Evolutionary conservation across 179 eudicot genomes (phyloP), one percentile per base, ranked within the genome.

Genomic region (Beta corolliflora): DNA sequence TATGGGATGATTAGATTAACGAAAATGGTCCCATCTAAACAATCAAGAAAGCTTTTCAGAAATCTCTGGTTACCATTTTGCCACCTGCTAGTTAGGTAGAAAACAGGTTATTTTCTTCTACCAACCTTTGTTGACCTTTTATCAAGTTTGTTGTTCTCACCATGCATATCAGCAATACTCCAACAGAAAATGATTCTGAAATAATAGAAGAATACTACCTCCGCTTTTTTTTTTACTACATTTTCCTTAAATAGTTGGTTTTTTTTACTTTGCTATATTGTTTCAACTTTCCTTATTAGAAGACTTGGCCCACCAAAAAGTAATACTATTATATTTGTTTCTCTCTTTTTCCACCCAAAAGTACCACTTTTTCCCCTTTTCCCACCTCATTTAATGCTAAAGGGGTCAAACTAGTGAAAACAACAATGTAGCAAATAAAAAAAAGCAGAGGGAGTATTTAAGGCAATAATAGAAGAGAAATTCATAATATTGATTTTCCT

Each of bases 21-120:
- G 54, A 44, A 71, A 48, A 46, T 55, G 25, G 31, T 48, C 71
- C 64, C 25, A 71, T 68, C 63, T 71, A 53, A 69, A 23, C 46
- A 18, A 58, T 48, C 64, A 68, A 56, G 9, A 21, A 46, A 31
- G 44, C 23, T 29, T 45, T 18, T 7, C 52, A 73, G 21, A 82
- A 71, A 18, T 19, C 44, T 84, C 65, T 46, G 71, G 79, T 60
- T 36, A 36, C 41, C 41, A 36, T 36, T 36, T 36, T 61, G 41
- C 73, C 81, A 76, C 80, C 64, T 68, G 79, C 79, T 55, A 68
- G 73, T 70, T 66, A 65, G 82, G 70, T 79, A 58, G 60, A 78
- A 64, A 78, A 72, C 79, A 82, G 60, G 8, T 50, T 56, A 23
- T 53, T 59, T 63, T 53, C 71, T 79, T 65, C 64, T 68, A 68